Evolutionary conservation across 202 grass and related monocot genomes (phyloP), one percentile per base, ranked within the genome.

Genomic region (Digitaria exilis): DNA sequence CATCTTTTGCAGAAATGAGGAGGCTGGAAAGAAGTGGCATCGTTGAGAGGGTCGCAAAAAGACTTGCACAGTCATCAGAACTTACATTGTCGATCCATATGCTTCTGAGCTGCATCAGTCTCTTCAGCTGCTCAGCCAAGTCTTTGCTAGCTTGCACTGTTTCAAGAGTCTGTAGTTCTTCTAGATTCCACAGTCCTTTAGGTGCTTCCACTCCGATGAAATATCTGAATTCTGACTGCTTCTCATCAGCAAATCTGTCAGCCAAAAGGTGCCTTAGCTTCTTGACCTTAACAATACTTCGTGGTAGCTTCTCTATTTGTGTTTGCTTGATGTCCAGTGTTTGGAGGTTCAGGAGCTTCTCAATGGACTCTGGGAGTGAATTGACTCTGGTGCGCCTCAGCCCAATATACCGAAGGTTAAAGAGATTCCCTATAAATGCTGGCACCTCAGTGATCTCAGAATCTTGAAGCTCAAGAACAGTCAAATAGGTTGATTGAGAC

Each of bases 331-430:
- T 80, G 44, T 93, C 87, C 7, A 93, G 43, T 1, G 82, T 90
- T 12, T 83, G 61, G 2, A 93, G 76, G n/a, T 88, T 86, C 16
- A 12, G 66, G 24, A 90, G 85, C 32, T 78, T 90, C 3, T 34
- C 52, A 49, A 93, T 43, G 8, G 77, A 83, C 1, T 88, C 69
- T 24, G 84, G 88, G 34, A 93, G 67, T 9, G 51, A 48, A 12
- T 51, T 75, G 7, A 93, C 77, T 5, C 76, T 83, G 2, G 91
- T 90, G 5, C 45, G 12, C 60, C 91, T 66, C 32, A 93, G 52
- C 21, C 91, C 80, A 16, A 93, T 48, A 24, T 93, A 93, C 0
- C 43, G 87, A 0, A 93, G 73, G 75, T 90, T 93, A 30, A 90
- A 85, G 31, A 93, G 66, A 32, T 80, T 31, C 17, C 84, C 84